Base-by-base conservation (phyloP, 257 asterid genomes). In the Jasminum sambac region DNA sequence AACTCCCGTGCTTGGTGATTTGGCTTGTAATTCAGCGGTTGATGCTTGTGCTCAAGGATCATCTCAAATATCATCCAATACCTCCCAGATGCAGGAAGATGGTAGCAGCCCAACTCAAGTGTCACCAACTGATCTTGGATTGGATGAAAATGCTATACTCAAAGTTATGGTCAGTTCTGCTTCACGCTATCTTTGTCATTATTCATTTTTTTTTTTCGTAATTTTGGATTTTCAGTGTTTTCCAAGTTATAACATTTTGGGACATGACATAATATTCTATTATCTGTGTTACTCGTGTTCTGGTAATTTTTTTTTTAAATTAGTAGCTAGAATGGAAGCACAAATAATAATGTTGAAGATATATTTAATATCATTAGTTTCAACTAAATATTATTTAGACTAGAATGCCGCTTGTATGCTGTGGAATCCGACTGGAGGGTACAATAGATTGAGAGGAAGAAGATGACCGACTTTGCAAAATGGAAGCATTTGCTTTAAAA, bases 91-190 rank as follows among this genome's bases (percentile, higher is more conserved):
- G 84, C 94, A 74, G 16, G 96, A 89, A 81, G 97, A 95, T 81
- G 89, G 88, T 24, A 85, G 79, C 70, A 87, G 96, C 73, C 86
- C 95, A 64, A 83, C 84, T 77, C 96, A 86, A 81, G 80, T 69
- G 63, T 83, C 95, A 6, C 76, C 98, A 58, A 74, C 75, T 52
- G 95, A 90, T 70, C 61, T 77, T 67, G 92, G 84, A 60, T 88
- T 92, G 41, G 96, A 95, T 80, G 99, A 95, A 81, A 87, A 79
- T 81, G 93, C 98, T 25, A 88, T 95, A 69, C 77, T 95, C 26
- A 95, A 95, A 84, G 99, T 95, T 72, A 91, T 95, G 99, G 99
- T 95, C 71, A 87, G 98, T 80, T 57, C 52, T 72, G 11, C 66
- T 74, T 55, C 24, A 63, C 26, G 21, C 55, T 21, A 38, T 23